A percentile compares a stretch with the other conserved stretches of the same genome.
phyloP scores from a whole-genome alignment of 2,329 filamentous ascomycete genomes.

The Arachnomyces sp. region DNA sequence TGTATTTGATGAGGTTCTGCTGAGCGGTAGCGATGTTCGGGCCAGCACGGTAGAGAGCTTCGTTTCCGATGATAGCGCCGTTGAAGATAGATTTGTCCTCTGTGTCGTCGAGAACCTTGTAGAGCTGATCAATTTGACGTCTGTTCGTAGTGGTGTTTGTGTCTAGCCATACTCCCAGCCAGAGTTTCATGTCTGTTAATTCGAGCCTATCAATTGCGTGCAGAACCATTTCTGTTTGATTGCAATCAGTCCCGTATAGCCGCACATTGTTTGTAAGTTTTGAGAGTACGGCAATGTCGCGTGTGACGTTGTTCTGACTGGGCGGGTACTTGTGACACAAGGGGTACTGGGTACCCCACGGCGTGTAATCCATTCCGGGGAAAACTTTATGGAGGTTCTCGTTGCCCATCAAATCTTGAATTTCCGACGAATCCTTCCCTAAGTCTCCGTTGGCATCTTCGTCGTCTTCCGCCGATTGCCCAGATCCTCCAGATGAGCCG shows the following conservation, averaged over 20 bases:
- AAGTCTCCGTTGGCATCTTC: conserved; percentile 59
- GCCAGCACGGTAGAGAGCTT: conserved; percentile 49
- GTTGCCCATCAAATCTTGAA: conserved; percentile 75
- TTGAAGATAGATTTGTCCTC: conserved; percentile 44
- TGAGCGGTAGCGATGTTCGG: conserved; percentile 54
- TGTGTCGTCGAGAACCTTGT: conserved; percentile 60
- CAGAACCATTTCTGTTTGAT: conserved; percentile 89
- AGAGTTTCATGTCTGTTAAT: conserved; percentile 70
- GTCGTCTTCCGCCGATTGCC: conserved; percentile 53
- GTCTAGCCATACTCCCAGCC: conserved; percentile 92
- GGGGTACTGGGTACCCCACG: conserved; percentile 82
- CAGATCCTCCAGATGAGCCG: conserved; percentile 23
- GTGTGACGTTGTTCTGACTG: conserved; percentile 88
- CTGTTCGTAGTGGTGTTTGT: conserved; percentile 72
- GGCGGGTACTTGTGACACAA: conserved; percentile 68
- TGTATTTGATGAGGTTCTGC: conserved; percentile 52
- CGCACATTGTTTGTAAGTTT: conserved; percentile 83
- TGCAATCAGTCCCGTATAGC: conserved; percentile 92
- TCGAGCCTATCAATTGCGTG: conserved; percentile 69
- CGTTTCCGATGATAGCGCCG: conserved; percentile 56
- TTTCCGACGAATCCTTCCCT: conserved; percentile 64
- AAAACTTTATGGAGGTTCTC: conserved; percentile 81
- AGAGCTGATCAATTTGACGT: conserved; percentile 76
- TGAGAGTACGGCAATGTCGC: conserved; percentile 80
- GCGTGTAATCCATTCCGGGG: conserved; percentile 90